Evolutionary conservation across 495 filamentous ascomycete genomes (phyloP), one percentile per base, ranked within the genome.

Genomic region (Penicillium soppii): DNA sequence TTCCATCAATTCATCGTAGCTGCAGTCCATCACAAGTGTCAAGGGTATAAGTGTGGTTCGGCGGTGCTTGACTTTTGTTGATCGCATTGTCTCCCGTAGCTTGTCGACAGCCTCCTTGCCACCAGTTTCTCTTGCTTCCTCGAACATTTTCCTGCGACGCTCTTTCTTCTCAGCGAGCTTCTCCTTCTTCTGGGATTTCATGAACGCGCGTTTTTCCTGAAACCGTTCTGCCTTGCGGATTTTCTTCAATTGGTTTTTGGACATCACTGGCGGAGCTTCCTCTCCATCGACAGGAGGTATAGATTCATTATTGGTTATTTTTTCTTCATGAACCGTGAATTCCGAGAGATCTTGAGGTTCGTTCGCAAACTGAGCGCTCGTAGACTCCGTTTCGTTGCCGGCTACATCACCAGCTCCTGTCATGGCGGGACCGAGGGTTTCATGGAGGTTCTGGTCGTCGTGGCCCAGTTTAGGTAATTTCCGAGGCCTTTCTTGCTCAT

Each of bases 1-100:
- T 22, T 71, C 74, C 94, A 99, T 99, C 59, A 92, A 74, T 9
- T 88, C 79, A 56, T 99, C 90, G 56, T 92, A 99, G 53, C 88
- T 84, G 66, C 95, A 97, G 66, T 99, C 94, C 55, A 99, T 68
- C 30, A 99, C 71, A 56, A 97, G 61, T 0, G 89, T 79, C 6
- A 97, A 67, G 2, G 92, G 92, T 6, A 91, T 70, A 53, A 79
- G 72, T 35, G 72, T 67, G 21, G 74, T 71, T 45, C 62, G 64
- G 29, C 52, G 40, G 62, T 71, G 45, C 61, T 68, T 58, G 20
- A 36, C 47, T 41, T 49, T 49, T 1, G 16, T 40, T 19, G 54
- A 48, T 36, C 48, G 50, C 1, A 60, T 59, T 20, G 57, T 47
- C 43, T 57, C 65, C 45, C 56, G 67, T 30, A 77, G 39, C 39